Percentiles rank a stretch among this genome's conserved stretches.
These are phyloP conservation scores for Ceratopteris richardii DNA, from an alignment of 75 land plant species.

Conservation along the genomic window DNA sequence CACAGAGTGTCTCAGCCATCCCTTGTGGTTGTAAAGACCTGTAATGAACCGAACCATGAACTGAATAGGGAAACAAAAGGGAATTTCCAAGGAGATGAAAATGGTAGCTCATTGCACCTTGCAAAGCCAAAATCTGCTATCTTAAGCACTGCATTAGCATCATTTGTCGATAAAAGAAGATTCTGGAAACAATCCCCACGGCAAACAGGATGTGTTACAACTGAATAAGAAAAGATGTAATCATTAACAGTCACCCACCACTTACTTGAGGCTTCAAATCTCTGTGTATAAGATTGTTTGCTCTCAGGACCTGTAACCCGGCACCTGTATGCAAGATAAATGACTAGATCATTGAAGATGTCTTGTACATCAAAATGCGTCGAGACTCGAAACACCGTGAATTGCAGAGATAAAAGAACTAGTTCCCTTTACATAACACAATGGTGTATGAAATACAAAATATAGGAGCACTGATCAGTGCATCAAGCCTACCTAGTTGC, in stretches of 20 bases:
- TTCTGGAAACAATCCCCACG: slow-evolving; percentile 45
- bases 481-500: slow-evolving; percentile 69
- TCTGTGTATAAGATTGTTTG: slow-evolving; percentile 85
- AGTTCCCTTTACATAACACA: too few relatives aligned
- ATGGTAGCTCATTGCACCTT: slow-evolving; percentile 52
- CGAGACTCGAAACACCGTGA: too few relatives aligned
- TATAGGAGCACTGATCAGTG: too few relatives aligned
- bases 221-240: too few relatives aligned
- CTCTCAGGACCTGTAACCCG: slow-evolving; percentile 83
- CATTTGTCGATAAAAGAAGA: slow-evolving; percentile 73
- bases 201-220: neutral
- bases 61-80: neutral
- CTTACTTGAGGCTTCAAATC: slow-evolving; percentile 97
- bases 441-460: too few relatives aligned
- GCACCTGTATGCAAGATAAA: slow-evolving; percentile 49
- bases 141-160: slow-evolving; percentile 61
- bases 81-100: neutral
- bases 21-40: slow-evolving; percentile 85
- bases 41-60: neutral
- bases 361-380: too few relatives aligned
- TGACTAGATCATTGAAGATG: neutral
- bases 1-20: slow-evolving; percentile 96
- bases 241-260: too few relatives aligned
- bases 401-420: too few relatives aligned
- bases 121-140: slow-evolving; percentile 99